phyloP scores from a whole-genome alignment of 306 rosid species.

The Quercus mongolica region DNA sequence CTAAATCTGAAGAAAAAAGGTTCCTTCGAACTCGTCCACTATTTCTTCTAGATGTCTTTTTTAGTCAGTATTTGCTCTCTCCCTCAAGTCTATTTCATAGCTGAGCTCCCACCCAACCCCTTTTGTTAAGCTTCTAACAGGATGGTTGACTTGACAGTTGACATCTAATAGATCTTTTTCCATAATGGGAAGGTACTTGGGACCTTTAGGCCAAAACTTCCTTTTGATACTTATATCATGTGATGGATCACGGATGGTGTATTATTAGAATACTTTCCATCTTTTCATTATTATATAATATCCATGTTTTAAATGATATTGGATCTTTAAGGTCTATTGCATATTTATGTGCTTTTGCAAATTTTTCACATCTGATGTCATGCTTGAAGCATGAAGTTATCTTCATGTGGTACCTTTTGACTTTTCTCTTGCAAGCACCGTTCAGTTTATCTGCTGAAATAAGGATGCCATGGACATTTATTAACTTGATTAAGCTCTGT shows the following conservation, averaged over 20 bases:
- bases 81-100: background rate
- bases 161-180: too few species aligned
- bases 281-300: background rate
- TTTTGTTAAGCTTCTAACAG: background rate
- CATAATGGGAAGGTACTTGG: too few species aligned
- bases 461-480: background rate
- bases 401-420: background rate
- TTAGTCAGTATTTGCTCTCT: background rate
- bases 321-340: background rate
- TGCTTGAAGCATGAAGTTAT: background rate
- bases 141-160: background rate
- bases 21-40: background rate
- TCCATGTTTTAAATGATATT: background rate
- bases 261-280: background rate
- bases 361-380: background rate
- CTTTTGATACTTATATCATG: background rate
- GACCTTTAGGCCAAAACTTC: too few species aligned
- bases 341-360: background rate
- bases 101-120: background rate
- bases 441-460: background rate
- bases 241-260: background rate
- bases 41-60: too few species aligned
- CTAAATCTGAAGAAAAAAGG: background rate
- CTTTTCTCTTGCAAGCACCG: background rate
- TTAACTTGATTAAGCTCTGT: background rate